Evolutionary conservation across 2,329 filamentous ascomycete genomes (phyloP).

Genomic region (Aspergillus aculeatinus): DNA sequence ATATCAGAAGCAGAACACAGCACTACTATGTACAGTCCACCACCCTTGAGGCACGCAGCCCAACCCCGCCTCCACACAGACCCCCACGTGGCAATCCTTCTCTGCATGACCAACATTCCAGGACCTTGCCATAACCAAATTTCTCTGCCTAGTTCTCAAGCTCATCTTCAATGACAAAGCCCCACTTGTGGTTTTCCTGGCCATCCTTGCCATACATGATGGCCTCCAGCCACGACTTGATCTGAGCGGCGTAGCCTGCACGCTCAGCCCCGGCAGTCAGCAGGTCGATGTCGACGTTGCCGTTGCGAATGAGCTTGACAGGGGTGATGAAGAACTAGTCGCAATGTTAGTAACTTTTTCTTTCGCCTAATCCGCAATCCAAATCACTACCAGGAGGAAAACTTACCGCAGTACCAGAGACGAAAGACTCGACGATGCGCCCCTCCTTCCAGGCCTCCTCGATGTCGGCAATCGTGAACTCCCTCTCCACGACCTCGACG

Average conservation of each 20-base stretch:
- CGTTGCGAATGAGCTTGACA: conserved; percentile 67
- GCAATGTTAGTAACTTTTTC: not conserved
- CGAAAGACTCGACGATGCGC: conserved; percentile 79
- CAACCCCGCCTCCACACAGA: not conserved
- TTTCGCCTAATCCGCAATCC: no score
- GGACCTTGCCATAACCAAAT: not conserved
- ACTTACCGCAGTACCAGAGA: conserved; percentile 79
- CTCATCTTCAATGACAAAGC: conserved; percentile 65
- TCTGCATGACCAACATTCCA: not conserved
- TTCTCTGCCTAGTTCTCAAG: conserved; percentile 26
- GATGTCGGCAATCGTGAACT: conserved; percentile 79
- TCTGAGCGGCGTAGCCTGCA: conserved; percentile 37
- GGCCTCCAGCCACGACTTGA: conserved; percentile 67
- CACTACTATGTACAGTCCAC: not conserved
- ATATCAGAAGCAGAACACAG: not conserved
- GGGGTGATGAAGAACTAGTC: conserved; percentile 68
- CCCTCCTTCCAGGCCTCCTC: conserved; percentile 71
- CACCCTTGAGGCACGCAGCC: not conserved
- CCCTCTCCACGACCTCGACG: conserved; percentile 79
- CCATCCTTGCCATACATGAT: conserved; percentile 76
- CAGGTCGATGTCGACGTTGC: conserved; percentile 62
- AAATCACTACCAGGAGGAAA: no score
- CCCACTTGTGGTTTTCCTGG: conserved; percentile 66
- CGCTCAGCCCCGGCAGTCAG: conserved; percentile 26
- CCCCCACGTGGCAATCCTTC: not conserved